A percentile compares a stretch with the other conserved stretches of the same genome.
Conservation (phyloP, 2,329 filamentous ascomycete genomes). For the Venturia nashicola region DNA sequence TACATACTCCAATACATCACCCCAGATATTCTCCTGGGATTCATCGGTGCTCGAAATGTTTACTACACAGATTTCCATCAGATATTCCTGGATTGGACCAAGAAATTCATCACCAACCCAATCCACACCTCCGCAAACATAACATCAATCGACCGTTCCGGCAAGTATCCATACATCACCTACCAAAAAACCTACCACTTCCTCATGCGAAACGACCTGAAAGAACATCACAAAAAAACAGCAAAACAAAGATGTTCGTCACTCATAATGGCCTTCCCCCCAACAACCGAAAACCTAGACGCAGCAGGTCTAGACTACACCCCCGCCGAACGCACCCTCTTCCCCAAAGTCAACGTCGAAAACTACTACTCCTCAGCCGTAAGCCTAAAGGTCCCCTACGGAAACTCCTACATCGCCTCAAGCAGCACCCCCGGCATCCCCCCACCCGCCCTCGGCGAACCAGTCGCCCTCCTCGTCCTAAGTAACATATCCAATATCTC, state of each 20-base stretch:
- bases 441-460: constrained; percentile 21
- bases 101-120: constrained; percentile 18
- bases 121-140: constrained; percentile 23
- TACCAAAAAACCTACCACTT: background rate
- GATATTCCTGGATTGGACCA: constrained; percentile 21
- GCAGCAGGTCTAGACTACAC: constrained; percentile 22
- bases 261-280: constrained; percentile 24
- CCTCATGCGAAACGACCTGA: background rate
- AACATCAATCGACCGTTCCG: constrained; percentile 17
- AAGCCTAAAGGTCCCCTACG: constrained; percentile 22
- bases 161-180: background rate
- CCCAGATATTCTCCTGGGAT: constrained; percentile 24
- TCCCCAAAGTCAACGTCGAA: constrained; percentile 20
- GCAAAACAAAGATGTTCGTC: constrained; percentile 20
- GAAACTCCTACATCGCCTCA: constrained; percentile 23
- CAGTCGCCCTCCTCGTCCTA: constrained; percentile 23
- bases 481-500: constrained; percentile 19
- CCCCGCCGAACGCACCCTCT: constrained; percentile 21
- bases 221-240: background rate
- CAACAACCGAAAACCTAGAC: constrained; percentile 21
- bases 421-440: constrained; percentile 16
- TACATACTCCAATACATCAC: constrained; percentile 27
- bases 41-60: constrained; percentile 22
- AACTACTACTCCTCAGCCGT: constrained; percentile 26
- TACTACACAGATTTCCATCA: constrained; percentile 27